phyloP scores from a whole-genome alignment of 2,329 filamentous ascomycete genomes.

The Cladosporium halotolerans region DNA sequence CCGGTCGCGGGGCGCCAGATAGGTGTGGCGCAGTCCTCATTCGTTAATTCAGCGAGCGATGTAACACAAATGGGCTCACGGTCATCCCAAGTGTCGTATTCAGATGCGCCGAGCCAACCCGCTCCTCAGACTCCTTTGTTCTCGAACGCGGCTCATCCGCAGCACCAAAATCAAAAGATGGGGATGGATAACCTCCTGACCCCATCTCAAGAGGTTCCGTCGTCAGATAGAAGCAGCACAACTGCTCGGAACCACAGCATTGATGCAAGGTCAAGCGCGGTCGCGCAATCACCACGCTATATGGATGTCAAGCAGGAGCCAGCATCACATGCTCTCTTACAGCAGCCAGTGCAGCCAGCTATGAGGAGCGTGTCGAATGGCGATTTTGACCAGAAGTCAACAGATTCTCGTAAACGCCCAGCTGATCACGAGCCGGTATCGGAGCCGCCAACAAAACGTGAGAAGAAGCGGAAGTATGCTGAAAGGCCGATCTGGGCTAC shows the following conservation, averaged over 20 bases:
- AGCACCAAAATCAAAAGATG: conserved; percentile 25
- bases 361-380: neutral
- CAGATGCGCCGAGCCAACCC: conserved; percentile 1
- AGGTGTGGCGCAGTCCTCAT: conserved; percentile 15
- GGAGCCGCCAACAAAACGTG: conserved; percentile 25
- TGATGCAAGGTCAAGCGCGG: neutral
- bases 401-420: conserved; percentile 19
- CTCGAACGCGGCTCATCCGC: conserved; percentile 11
- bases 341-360: conserved; percentile 4
- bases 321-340: neutral
- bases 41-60: conserved; percentile 14
- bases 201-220: conserved; percentile 18
- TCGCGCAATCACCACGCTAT: neutral
- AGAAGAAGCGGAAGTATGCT: conserved; percentile 23
- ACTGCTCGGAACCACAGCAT: conserved; percentile 2
- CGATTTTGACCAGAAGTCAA: neutral
- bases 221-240: neutral
- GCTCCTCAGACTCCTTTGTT: conserved; percentile 11
- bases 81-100: conserved; percentile 5
- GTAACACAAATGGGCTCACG: conserved; percentile 18
- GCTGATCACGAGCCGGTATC: conserved; percentile 19
- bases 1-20: conserved; percentile 9
- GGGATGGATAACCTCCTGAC: conserved; percentile 27
- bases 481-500: conserved; percentile 30
- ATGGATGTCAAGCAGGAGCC: neutral